phyloP scores from a whole-genome alignment of 1,139 yeast species.

The Suhomyces chickasaworum region DNA sequence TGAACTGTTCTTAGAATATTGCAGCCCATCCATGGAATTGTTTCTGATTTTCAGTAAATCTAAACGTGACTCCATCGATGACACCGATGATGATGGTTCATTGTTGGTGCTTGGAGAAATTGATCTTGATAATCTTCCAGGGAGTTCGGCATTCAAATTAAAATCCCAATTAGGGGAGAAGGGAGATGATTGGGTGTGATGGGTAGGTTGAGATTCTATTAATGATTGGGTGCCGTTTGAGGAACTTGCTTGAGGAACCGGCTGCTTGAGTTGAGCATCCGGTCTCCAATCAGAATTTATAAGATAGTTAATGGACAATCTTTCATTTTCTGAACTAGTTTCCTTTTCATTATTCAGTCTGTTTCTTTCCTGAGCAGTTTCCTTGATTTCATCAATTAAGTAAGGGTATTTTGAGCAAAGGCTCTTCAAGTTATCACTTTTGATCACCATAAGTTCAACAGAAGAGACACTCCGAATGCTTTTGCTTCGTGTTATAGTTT shows the following conservation, averaged over 20 bases:
- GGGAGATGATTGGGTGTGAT: not conserved
- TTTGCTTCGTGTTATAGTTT: conserved; percentile 50
- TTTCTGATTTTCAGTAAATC: conserved; percentile 9
- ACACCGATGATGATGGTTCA: conserved; percentile 13
- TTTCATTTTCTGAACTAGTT: conserved; percentile 12
- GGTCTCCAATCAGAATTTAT: conserved; percentile 19
- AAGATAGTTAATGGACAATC: conserved; percentile 25
- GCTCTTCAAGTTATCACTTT: conserved; percentile 52
- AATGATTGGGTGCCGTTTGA: not conserved
- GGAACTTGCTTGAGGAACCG: not conserved
- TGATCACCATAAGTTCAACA: conserved; percentile 61
- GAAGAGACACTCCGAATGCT: conserved; percentile 61
- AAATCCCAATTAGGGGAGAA: conserved; percentile 22
- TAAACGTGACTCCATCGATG: conserved; percentile 10
- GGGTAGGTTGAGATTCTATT: not conserved
- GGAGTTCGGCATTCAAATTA: conserved; percentile 5
- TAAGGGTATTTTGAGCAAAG: conserved; percentile 60
- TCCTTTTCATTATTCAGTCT: conserved; percentile 17
- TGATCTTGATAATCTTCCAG: conserved; percentile 22
- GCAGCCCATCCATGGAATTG: conserved; percentile 8
- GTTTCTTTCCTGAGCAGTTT: conserved; percentile 58
- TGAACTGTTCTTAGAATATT: not conserved
- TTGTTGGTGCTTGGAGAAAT: conserved; percentile 26
- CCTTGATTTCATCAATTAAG: conserved; percentile 58
- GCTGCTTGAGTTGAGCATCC: conserved; percentile 1